Base-by-base conservation (phyloP, 2,329 filamentous ascomycete genomes). In the Cercospora zeina region DNA sequence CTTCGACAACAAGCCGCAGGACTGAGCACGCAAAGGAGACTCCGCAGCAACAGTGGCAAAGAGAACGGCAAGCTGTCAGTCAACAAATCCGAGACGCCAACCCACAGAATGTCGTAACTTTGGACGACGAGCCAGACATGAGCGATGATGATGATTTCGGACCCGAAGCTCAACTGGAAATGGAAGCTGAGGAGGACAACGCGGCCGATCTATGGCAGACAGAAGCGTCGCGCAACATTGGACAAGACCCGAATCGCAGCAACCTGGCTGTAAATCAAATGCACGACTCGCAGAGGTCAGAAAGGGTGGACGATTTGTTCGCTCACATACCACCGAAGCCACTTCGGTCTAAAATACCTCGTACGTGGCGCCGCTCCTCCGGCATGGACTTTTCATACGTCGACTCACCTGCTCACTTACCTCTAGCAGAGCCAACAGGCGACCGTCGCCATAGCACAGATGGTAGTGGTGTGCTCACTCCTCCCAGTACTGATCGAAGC, bases 171-270 rank as follows among this genome's bases (percentile, higher is more conserved):
- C 49, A 51, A 51, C 7, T 51, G n/a, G 16, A 53, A 4, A 54
- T 30, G 13, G 19, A 64, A 63, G 49, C 27, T 31, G 54, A 33
- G 4, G n/a, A 19, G 27, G 54, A 42, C 21, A 16, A 19, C 11
- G 64, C 62, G 2, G 72, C 71, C 16, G 79, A 81, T 58, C 75
- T 82, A 21, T 81, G 80, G 80, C 74, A 79, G 68, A 79, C 80
- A 61, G 79, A 81, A 65, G 79, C 78, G 14, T 80, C 78, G 45
- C 74, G 77, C 8, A 68, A 68, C 4, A 61, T 67, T 1, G 69
- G 72, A n/a, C 68, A 70, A 16, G 64, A 64, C 19, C n/a, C 50
- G 16, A 36, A 37, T 19, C 33, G n/a, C 27, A 19, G 27, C 27
- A 10, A 49, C 13, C 2, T 21, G n/a, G 14, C n/a, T 21, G 30